Conservation (phyloP, 371 early-diverging fungal species). For the Rozella allomycis region DNA sequence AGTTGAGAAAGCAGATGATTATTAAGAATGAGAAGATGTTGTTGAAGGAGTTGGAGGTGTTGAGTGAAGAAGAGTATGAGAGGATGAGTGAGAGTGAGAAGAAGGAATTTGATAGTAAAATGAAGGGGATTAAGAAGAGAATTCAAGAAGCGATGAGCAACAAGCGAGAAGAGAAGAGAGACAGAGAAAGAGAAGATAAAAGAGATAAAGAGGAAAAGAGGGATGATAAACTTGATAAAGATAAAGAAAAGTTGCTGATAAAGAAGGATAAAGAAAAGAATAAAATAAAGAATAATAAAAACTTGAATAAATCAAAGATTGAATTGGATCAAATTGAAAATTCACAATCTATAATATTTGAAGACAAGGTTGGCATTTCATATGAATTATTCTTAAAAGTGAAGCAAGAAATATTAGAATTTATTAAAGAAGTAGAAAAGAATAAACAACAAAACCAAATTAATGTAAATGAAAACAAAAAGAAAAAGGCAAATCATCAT, state of each 20-base stretch:
- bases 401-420: too few species aligned
- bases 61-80: slow-evolving; percentile 30
- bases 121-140: slow-evolving; percentile 15
- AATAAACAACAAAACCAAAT: too few species aligned
- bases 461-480: too few species aligned
- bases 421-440: too few species aligned
- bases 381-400: too few species aligned
- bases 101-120: slow-evolving; percentile 17
- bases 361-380: too few species aligned
- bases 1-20: neutral
- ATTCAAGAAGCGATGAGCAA: slow-evolving; percentile 19
- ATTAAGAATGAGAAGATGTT: slow-evolving; percentile 7
- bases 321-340: neutral
- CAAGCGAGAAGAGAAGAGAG: slow-evolving; percentile 15
- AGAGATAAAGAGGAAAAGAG: slow-evolving; percentile 7
- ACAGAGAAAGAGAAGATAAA: slow-evolving; percentile 19
- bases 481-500: too few species aligned
- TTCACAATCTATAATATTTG: neutral
- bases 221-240: slow-evolving; percentile 1
- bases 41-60: slow-evolving; percentile 9
- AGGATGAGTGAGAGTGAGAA: slow-evolving; percentile 10
- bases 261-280: neutral
- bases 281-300: neutral
- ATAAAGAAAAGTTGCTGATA: slow-evolving; percentile 7
- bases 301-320: neutral